Base-by-base conservation (phyloP, 345 rosid species). In the Lumnitzera racemosa region DNA sequence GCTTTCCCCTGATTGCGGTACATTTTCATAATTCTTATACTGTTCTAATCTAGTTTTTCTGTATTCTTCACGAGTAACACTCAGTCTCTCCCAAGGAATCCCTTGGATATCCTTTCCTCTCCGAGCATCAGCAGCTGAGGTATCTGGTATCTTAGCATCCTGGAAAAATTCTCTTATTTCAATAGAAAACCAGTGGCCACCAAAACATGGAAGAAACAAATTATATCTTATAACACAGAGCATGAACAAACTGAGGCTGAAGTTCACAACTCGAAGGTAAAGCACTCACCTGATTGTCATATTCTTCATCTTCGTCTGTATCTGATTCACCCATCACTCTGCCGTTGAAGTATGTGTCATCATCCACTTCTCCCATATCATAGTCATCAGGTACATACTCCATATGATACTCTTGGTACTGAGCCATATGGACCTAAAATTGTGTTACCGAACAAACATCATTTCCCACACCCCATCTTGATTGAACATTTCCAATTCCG, bases 1-100 rank as follows among this genome's bases (percentile, higher is more conserved):
- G 64, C 61, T 71, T 71, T 78, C 77, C 51, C 83, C 86, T 3
- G 86, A 81, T 24, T 66, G 71, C 49, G 81, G 81, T 46, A 81
- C 72, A 50, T 81, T 81, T 65, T 81, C 86, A 53, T 81, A 76
- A 56, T 81, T 81, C 77, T 81, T 81, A 59, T 81, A 81, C 70
- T 81, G 83, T 60, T 81, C 81, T 75, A 81, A 49, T 64, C 86
- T 73, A 66, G 83, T 81, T 73, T 76, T 75, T 59, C 83, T 73
- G 49, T 81, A 81, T 63, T 75, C 71, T 50, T 78, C 83, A 2
- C 86, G 72, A 25, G 86, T 62, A 46, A 81, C 74, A 25, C 79
- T 78, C 62, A 81, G 63, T 31, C 78, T 75, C 29, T 75, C 79
- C 86, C 86, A 81, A 46, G 86, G 86, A 67, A 81, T 81, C 15